A percentile compares a stretch with the other conserved stretches of the same genome.
Conservation (phyloP, 768 basidiomycete species). For the Rhodotorula diobovata region DNA sequence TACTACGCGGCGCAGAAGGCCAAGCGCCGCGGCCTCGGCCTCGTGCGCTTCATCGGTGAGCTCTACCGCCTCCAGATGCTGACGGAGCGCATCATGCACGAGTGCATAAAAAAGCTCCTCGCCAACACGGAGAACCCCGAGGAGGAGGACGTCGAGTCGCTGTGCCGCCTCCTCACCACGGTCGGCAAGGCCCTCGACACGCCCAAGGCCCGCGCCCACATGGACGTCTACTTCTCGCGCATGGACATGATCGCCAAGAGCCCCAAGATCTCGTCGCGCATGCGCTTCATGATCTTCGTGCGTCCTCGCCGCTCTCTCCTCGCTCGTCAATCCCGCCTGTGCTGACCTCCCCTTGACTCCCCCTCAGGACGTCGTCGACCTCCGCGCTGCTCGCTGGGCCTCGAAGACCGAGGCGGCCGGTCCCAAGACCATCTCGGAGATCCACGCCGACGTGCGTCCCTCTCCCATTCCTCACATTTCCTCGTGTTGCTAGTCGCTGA, state of each 20-base stretch:
- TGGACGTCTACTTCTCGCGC: constrained; percentile 88
- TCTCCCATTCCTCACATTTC: neutral
- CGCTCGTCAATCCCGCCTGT: constrained; percentile 14
- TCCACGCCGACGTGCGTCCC: constrained; percentile 72
- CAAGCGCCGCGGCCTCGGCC: constrained; percentile 91
- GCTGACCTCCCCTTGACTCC: neutral
- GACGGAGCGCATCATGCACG: constrained; percentile 96
- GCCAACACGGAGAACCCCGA: constrained; percentile 91
- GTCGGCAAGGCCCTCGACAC: constrained; percentile 80
- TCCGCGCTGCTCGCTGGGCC: constrained; percentile 77
- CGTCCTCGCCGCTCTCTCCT: constrained; percentile 42
- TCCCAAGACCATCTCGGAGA: constrained; percentile 79
- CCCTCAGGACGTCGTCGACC: constrained; percentile 77
- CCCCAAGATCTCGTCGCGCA: constrained; percentile 70
- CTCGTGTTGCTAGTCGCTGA: no score
- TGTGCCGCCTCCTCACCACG: constrained; percentile 86
- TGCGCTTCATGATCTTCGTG: constrained; percentile 94
- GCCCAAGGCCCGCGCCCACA: constrained; percentile 58
- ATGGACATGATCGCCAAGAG: constrained; percentile 79
- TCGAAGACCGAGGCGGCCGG: constrained; percentile 66
- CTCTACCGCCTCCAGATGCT: constrained; percentile 99
- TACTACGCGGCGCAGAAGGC: constrained; percentile 96
- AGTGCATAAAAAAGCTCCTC: constrained; percentile 92
- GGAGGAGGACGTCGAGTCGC: constrained; percentile 94
- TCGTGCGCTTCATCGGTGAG: constrained; percentile 97